Evolutionary conservation across 306 rosid genomes (phyloP).

Genomic region (Lathyrus aphaca): DNA sequence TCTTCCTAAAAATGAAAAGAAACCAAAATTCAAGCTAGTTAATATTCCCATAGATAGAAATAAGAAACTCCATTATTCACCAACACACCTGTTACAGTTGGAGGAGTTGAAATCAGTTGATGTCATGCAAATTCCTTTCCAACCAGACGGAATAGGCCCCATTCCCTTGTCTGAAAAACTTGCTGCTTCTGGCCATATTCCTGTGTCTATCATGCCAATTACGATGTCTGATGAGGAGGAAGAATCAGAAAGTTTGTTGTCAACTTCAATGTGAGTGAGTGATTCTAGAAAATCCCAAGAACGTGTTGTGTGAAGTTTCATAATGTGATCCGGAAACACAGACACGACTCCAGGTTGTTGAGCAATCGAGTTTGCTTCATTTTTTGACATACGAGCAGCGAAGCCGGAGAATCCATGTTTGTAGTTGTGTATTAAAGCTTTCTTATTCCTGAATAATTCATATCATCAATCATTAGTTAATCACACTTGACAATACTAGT

Average conservation of each 20-base stretch:
- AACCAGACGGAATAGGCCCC: constrained; percentile 62
- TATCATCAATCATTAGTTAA: background rate
- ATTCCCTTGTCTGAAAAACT: constrained; percentile 67
- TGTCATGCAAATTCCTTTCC: constrained; percentile 82
- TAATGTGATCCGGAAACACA: constrained; percentile 69
- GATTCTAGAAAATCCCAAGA: constrained; percentile 68
- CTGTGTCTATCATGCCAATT: constrained; percentile 78
- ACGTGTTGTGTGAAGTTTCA: constrained; percentile 44
- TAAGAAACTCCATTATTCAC: no score
- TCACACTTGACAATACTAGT: background rate
- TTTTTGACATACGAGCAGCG: constrained; percentile 66
- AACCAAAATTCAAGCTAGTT: background rate
- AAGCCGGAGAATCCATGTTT: constrained; percentile 89
- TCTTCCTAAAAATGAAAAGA: constrained; percentile 50
- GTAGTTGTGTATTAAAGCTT: constrained; percentile 66
- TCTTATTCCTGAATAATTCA: constrained; percentile 48
- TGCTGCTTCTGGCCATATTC: constrained; percentile 83
- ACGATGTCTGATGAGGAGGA: constrained; percentile 50
- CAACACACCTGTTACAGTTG: constrained; percentile 55
- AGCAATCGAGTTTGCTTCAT: constrained; percentile 62
- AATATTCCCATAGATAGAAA: background rate
- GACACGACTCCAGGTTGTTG: constrained; percentile 73
- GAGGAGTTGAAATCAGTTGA: constrained; percentile 61
- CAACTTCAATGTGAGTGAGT: background rate
- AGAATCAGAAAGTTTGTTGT: constrained; percentile 1